Evolutionary conservation across 2,329 filamentous ascomycete species (phyloP).

Genomic region (Paraphaeosphaeria sporulosa): DNA sequence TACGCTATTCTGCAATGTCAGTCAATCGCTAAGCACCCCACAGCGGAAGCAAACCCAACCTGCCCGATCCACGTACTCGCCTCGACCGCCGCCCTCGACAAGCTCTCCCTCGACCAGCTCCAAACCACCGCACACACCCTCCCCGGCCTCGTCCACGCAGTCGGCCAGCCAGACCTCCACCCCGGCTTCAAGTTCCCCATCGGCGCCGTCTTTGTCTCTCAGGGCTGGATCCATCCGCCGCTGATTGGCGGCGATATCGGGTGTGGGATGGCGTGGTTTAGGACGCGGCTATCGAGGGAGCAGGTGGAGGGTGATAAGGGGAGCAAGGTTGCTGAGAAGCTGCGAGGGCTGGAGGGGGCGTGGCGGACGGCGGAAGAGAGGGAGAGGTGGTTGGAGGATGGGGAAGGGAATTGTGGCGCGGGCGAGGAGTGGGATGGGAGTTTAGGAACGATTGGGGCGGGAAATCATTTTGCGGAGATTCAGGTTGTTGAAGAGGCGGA

Average conservation of each 20-base stretch:
- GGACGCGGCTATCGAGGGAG: conserved; percentile 36
- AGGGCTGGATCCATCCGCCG: conserved; percentile 47
- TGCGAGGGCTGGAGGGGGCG: conserved; percentile 46
- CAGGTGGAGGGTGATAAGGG: conserved; percentile 46
- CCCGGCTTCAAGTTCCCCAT: conserved; percentile 50
- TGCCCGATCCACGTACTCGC: conserved; percentile 36
- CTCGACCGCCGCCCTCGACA: conserved; percentile 37
- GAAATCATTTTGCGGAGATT: conserved; percentile 51
- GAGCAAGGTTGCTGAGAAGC: conserved; percentile 44
- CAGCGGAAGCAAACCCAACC: conserved; percentile 26
- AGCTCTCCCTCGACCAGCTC: conserved; percentile 41
- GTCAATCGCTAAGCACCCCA: background rate
- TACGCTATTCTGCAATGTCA: no score
- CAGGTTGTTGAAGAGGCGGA: conserved; percentile 45
- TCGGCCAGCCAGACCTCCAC: conserved; percentile 49
- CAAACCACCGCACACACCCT: conserved; percentile 40
- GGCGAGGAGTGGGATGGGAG: conserved; percentile 42
- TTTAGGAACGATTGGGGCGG: conserved; percentile 49
- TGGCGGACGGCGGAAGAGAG: conserved; percentile 39
- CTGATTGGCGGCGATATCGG: conserved; percentile 51
- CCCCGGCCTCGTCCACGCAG: conserved; percentile 44
- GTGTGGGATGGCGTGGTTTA: conserved; percentile 52
- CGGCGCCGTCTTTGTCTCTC: conserved; percentile 46
- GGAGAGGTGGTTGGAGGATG: conserved; percentile 39
- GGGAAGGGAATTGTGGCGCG: conserved; percentile 27